Evolutionary conservation across 768 basidiomycete species (phyloP).

Genomic region (Serendipita sp.): DNA sequence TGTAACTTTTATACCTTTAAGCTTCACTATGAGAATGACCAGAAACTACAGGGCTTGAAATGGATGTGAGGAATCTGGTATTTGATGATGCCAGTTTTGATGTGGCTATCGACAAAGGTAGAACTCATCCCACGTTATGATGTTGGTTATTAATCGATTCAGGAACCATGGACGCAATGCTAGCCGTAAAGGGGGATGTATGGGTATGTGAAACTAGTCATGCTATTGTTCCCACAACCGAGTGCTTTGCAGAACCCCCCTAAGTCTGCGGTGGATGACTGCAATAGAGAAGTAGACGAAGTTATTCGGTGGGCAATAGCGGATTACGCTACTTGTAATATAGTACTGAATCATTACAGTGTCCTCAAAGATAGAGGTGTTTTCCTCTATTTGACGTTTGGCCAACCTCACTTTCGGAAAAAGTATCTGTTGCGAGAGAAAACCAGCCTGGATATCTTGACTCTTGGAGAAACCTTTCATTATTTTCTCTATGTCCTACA

Average conservation of each 20-base stretch:
- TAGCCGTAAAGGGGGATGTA: slow-evolving; percentile 65
- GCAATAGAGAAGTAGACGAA: slow-evolving; percentile 62
- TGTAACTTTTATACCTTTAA: not conserved
- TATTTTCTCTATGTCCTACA: slow-evolving; percentile 59
- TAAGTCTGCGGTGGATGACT: slow-evolving; percentile 48
- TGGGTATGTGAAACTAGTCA: slow-evolving; percentile 25
- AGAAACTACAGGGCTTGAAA: slow-evolving; percentile 48
- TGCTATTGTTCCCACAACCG: no score
- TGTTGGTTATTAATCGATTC: not conserved
- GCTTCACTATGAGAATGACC: not conserved
- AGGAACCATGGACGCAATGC: slow-evolving; percentile 84
- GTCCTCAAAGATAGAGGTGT: slow-evolving; percentile 44
- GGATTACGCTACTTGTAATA: not conserved
- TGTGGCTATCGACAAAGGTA: slow-evolving; percentile 72
- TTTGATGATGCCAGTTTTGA: slow-evolving; percentile 53
- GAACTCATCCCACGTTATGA: not conserved
- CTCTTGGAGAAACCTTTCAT: slow-evolving; percentile 68
- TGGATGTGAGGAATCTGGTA: slow-evolving; percentile 57
- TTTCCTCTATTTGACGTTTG: slow-evolving; percentile 74
- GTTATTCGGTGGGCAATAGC: slow-evolving; percentile 37
- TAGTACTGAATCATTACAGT: slow-evolving; percentile 21
- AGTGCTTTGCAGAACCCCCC: slow-evolving; percentile 35
- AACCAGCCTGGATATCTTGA: slow-evolving; percentile 47
- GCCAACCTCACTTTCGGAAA: slow-evolving; percentile 74
- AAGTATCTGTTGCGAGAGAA: slow-evolving; percentile 42